A percentile compares a stretch with the other conserved stretches of the same genome.
Conservation (phyloP, 306 rosid genomes). For the Senna tora region DNA sequence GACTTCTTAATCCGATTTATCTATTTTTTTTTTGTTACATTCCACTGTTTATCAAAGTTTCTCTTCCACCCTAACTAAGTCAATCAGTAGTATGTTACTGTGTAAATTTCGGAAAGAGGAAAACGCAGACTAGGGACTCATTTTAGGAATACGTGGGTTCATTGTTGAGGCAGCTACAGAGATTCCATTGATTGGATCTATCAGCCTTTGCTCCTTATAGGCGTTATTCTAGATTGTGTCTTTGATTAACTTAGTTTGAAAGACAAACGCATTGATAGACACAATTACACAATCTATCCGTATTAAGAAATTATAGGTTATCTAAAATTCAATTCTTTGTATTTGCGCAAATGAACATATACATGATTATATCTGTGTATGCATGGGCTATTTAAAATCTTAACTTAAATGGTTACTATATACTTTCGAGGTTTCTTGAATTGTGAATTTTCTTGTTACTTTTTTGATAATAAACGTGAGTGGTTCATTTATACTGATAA, state of each 20-base stretch:
- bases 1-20: neutral
- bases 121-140: no score
- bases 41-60: neutral
- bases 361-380: neutral
- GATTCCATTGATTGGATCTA: no score
- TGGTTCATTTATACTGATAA: constrained; percentile 34
- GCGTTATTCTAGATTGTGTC: neutral
- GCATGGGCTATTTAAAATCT: neutral
- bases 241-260: constrained; percentile 12
- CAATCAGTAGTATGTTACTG: neutral
- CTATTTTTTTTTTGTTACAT: neutral
- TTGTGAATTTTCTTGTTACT: constrained; percentile 18
- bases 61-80: neutral
- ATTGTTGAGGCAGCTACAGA: no score
- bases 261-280: neutral
- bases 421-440: constrained; percentile 17
- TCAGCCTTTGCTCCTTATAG: constrained; percentile 11
- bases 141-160: no score
- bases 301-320: neutral
- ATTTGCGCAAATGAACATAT: neutral
- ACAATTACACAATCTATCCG: neutral
- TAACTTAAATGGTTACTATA: neutral
- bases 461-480: constrained; percentile 11
- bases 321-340: neutral
- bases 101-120: no score